phyloP scores from a whole-genome alignment of 495 filamentous ascomycete species.

The Trichoderma virens region DNA sequence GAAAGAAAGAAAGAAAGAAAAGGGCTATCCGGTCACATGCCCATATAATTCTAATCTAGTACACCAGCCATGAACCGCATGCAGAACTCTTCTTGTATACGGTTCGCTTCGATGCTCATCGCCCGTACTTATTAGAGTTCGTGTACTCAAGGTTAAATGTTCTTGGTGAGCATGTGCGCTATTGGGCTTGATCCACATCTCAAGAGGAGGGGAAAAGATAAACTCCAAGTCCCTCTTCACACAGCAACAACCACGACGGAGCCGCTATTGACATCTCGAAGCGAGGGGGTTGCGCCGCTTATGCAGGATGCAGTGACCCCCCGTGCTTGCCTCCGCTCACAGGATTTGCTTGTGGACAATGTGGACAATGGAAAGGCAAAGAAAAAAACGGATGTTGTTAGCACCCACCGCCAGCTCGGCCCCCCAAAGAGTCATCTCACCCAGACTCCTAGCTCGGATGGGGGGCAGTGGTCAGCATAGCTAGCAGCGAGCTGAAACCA shows the following conservation, averaged over 20 bases:
- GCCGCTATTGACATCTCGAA: background rate
- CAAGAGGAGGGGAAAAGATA: background rate
- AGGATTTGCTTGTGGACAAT: background rate
- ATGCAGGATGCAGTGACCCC: slow-evolving; percentile 3
- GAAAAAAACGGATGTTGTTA: background rate
- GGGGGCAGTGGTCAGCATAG: background rate
- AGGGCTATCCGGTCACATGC: no score
- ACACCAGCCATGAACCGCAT: no score
- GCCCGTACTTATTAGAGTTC: background rate
- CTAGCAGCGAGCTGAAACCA: slow-evolving; percentile 3
- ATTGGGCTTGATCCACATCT: background rate
- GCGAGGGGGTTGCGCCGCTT: background rate
- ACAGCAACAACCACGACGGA: background rate
- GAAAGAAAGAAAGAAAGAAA: no score
- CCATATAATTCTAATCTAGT: no score
- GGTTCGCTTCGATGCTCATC: background rate
- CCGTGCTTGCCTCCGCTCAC: slow-evolving; percentile 6
- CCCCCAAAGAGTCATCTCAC: background rate
- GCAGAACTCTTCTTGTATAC: background rate
- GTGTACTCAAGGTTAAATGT: background rate
- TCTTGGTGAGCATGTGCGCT: background rate
- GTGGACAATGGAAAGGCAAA: background rate
- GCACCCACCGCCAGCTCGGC: background rate
- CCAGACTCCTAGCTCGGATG: background rate
- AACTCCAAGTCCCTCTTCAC: background rate